Conservation (phyloP, 2,329 filamentous ascomycete species). For the Alternaria infectoria region DNA sequence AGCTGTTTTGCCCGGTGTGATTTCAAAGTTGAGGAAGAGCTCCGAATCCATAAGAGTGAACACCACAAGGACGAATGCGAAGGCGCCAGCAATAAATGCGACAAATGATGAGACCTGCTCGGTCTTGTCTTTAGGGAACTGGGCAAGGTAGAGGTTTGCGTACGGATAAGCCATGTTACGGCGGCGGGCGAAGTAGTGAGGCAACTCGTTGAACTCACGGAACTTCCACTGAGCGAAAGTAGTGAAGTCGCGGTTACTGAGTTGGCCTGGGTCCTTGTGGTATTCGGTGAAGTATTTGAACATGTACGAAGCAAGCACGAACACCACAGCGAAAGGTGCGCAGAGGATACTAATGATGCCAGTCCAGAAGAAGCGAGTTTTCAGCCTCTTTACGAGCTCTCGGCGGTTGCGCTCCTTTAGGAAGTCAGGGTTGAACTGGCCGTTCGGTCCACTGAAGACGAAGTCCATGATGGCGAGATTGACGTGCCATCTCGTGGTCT, state of each 20-base stretch:
- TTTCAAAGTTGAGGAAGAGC: slow-evolving; percentile 87
- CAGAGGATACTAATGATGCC: slow-evolving; percentile 86
- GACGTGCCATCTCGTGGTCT: slow-evolving; percentile 89
- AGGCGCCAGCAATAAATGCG: slow-evolving; percentile 83
- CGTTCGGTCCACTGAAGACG: slow-evolving; percentile 81
- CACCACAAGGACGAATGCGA: slow-evolving; percentile 83
- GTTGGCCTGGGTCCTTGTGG: slow-evolving; percentile 86
- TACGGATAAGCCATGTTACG: slow-evolving; percentile 95
- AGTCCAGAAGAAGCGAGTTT: slow-evolving; percentile 78
- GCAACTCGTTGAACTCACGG: slow-evolving; percentile 95
- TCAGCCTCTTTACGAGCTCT: slow-evolving; percentile 77
- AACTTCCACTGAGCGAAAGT: slow-evolving; percentile 98
- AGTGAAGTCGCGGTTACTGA: slow-evolving; percentile 90
- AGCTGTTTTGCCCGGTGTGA: slow-evolving; percentile 85
- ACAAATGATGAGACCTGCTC: slow-evolving; percentile 84
- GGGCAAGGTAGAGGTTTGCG: slow-evolving; percentile 88
- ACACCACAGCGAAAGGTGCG: slow-evolving; percentile 85
- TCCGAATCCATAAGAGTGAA: slow-evolving; percentile 90
- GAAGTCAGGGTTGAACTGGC: slow-evolving; percentile 85
- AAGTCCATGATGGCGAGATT: slow-evolving; percentile 91
- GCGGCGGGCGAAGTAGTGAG: slow-evolving; percentile 87
- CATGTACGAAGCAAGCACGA: slow-evolving; percentile 87
- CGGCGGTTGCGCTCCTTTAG: slow-evolving; percentile 82
- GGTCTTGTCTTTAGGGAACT: slow-evolving; percentile 95
- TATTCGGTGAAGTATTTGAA: slow-evolving; percentile 98